Evolutionary conservation across 768 basidiomycete species (phyloP), one percentile per base, ranked within the genome.

Genomic region (Cystobasidium onofrii): DNA sequence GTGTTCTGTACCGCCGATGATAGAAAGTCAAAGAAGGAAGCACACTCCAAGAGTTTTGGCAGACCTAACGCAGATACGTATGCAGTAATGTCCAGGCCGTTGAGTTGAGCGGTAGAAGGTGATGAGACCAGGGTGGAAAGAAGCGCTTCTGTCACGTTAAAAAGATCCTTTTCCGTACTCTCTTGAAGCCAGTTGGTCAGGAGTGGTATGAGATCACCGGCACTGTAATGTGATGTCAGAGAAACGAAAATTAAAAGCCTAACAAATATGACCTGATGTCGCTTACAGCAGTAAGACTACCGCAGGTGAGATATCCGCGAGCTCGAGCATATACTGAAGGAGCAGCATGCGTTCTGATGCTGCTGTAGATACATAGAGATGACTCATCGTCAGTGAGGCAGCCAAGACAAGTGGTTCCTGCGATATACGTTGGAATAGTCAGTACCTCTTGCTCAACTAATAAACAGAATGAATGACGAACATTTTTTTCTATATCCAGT

Each of bases 331-430:
- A 36, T 60, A 71, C 25, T 25, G n/a, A 10, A 71, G 69, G 17
- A 71, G 39, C 13, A 60, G 33, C 4, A 60, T 39, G 17, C 43
- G 50, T 36, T 71, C 69, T 36, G 34, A 31, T 6, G 10, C 33
- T 17, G 29, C 4, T 1, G 50, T 23, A 12, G 69, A 13, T 3
- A 33, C 55, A 18, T 57, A 55, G 54, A 71, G 33, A n/a, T 60
- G 55, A 39, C 69, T 71, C 29, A 39, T 55, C 12, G 69, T 36
- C 13, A 71, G 41, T 31, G 69, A 31, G 3, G 54, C 55, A 15
- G 52, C 69, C 18, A 71, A 31, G 12, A 71, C 69, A 27, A 71
- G 69, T 41, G 69, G 65, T 36, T 71, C 69, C 69, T 71, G 55
- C 3, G 17, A 20, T 2, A 43, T 13, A 27, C 4, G 12, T 41